Percentiles rank a stretch among this genome's conserved stretches.
These are phyloP conservation scores for Dictyophora rubrovolvata DNA, from an alignment of 768 basidiomycete genomes.

Conservation along the genomic window DNA sequence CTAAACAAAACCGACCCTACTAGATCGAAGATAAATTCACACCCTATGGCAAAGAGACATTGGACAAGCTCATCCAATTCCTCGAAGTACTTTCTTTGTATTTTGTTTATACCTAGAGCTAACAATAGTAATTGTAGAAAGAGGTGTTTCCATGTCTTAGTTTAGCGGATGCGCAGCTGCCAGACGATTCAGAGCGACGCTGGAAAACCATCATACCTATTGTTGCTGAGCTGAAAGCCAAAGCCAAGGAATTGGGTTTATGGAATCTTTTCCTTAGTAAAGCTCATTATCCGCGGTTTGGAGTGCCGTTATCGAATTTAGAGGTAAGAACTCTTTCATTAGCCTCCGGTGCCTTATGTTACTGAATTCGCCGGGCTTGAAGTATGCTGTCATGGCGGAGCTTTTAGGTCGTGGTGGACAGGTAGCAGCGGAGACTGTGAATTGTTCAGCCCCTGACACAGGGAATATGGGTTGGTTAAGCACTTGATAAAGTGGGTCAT, in stretches of 20 bases:
- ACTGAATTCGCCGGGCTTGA: background rate
- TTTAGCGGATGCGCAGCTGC: conserved; percentile 74
- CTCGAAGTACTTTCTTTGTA: conserved; percentile 47
- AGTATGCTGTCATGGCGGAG: conserved; percentile 99
- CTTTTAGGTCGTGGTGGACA: conserved; percentile 77
- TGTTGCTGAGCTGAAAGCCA: conserved; percentile 74
- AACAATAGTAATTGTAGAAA: conserved; percentile 39
- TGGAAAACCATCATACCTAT: conserved; percentile 83
- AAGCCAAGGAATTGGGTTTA: conserved; percentile 79
- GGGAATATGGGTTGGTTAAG: conserved; percentile 79
- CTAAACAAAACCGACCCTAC: conserved; percentile 6
- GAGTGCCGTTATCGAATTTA: conserved; percentile 84
- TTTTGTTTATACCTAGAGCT: background rate
- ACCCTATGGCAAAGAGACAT: conserved; percentile 74
- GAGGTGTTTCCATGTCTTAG: conserved; percentile 76
- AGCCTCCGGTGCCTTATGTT: background rate
- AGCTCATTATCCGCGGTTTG: conserved; percentile 81
- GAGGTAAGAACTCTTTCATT: conserved; percentile 46
- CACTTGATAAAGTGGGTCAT: background rate
- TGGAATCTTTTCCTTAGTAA: conserved; percentile 99
- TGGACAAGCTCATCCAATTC: conserved; percentile 76
- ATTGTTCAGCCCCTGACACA: conserved; percentile 95
- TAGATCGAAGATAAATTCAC: conserved; percentile 92
- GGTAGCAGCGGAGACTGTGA: conserved; percentile 76
- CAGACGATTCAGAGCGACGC: conserved; percentile 56